Evolutionary conservation across 805 yeast species (phyloP), one percentile per base, ranked within the genome.

Genomic region (Cyberlindnera bimundalis): DNA sequence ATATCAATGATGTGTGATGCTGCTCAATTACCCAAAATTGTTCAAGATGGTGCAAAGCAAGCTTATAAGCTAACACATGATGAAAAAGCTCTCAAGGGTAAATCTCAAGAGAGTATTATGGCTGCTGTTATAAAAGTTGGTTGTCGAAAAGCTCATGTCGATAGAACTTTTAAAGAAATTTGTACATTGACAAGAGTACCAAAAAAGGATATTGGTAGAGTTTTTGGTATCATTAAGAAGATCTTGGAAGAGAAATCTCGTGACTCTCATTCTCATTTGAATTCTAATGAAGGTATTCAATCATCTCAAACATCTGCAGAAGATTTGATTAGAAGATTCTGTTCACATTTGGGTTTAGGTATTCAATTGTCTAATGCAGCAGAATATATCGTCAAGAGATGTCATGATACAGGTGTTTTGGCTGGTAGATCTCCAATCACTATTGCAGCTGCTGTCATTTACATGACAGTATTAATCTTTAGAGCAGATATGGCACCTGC

Each of bases 391-490:
- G 96, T 97, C 2, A 79, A 88, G 59, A 75, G 83, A 50, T 88
- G 95, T 56, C 85, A 87, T 58, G 96, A 86, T 47, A 82, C 84
- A 47, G 96, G 97, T 41, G 95, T 91, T 28, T 72, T 93, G 56
- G 97, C 96, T 14, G 98, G 99, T 55, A 77, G 96, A 52, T 86
- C 96, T 3, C 99, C 99, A 21, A 90, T 90, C 40, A 91, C 99
- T 27, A 88, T 93, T 58, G 97, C 98, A 0, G 98, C 98, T 7
- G 95, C 97, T 1, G 95, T 93, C 5, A 91, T 93, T 35, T 93
- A 91, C 65, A 82, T 93, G 85, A 86, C 96, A 6, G 84, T 91
- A 4, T 68, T 86, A n/a, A 67, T 93, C n/a, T 90, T 90, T 60
- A 84, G 84, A 33, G 81, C 82, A 26, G 84, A 79, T 37, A 69